Percentiles rank a stretch among this genome's conserved stretches.
phyloP scores from a whole-genome alignment of 1,284 basidiomycete species.

The Vanrija sp. region DNA sequence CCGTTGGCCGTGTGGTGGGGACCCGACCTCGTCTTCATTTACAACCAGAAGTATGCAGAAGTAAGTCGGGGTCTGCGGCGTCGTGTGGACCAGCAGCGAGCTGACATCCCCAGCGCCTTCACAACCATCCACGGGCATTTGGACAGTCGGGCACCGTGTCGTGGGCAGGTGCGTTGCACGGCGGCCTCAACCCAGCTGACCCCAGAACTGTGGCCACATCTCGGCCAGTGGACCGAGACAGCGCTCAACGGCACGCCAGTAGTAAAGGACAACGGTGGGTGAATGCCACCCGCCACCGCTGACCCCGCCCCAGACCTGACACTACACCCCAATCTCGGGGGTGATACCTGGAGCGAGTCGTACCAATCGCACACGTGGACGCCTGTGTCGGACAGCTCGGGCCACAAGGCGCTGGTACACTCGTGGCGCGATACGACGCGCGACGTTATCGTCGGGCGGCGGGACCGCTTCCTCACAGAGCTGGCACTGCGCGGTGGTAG shows the following conservation, averaged over 20 bases:
- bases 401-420: conserved; percentile 19
- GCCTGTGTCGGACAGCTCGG: conserved; percentile 42
- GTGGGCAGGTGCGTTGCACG: conserved; percentile 33
- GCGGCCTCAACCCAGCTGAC: neutral
- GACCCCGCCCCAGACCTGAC: conserved; percentile 25
- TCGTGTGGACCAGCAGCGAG: too few species aligned
- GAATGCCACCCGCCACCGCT: neutral
- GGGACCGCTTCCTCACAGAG: conserved; percentile 28
- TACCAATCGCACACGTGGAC: conserved; percentile 41
- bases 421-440: conserved; percentile 9
- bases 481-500: conserved; percentile 42
- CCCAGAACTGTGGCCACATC: conserved; percentile 36
- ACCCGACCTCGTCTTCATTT: conserved; percentile 40
- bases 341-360: conserved; percentile 15
- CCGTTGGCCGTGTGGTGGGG: conserved; percentile 46
- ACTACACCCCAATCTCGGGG: neutral
- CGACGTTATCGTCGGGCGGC: conserved; percentile 32
- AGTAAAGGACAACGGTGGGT: conserved; percentile 39
- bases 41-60: conserved; percentile 42
- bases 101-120: conserved; percentile 2
- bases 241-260: conserved; percentile 40
- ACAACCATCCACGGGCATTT: conserved; percentile 42
- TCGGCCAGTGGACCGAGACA: conserved; percentile 41
- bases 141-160: conserved; percentile 38
- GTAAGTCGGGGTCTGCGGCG: conserved; percentile 2